A percentile compares a stretch with the other conserved stretches of the same genome.
Evolutionary conservation across 2,329 filamentous ascomycete species (phyloP).

Genomic region (Lasiodiplodia citricola): DNA sequence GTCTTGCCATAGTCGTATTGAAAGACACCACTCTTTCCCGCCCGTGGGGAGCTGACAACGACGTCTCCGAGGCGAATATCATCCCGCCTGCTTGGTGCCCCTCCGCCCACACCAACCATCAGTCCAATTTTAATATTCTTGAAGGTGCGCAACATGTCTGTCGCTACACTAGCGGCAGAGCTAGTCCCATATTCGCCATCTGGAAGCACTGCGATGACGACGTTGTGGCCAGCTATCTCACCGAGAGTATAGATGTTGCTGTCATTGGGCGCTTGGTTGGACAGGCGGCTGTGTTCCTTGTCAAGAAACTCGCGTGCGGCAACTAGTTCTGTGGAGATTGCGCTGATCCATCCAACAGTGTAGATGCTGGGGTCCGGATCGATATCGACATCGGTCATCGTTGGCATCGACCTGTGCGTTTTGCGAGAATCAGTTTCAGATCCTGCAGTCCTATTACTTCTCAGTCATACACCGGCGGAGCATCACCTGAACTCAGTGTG

Average conservation of each 20-base stretch:
- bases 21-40: slow-evolving; percentile 33
- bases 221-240: slow-evolving; percentile 39
- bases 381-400: too few relatives aligned
- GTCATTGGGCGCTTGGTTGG: slow-evolving; percentile 27
- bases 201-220: slow-evolving; percentile 39
- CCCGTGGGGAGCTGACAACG: slow-evolving; percentile 35
- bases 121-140: slow-evolving; percentile 33
- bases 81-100: slow-evolving; percentile 31
- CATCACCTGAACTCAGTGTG: too few relatives aligned
- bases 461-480: too few relatives aligned
- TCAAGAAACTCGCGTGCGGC: slow-evolving; percentile 50
- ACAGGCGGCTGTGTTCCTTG: slow-evolving; percentile 39
- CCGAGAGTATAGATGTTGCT: slow-evolving; percentile 40
- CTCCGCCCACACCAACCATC: slow-evolving; percentile 36
- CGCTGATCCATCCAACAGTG: slow-evolving; percentile 54
- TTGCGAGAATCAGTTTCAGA: too few relatives aligned
- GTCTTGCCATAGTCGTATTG: slow-evolving; percentile 42
- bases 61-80: slow-evolving; percentile 47
- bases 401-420: too few relatives aligned
- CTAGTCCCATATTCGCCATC: slow-evolving; percentile 31
- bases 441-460: too few relatives aligned
- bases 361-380: slow-evolving; percentile 32
- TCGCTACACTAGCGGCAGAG: slow-evolving; percentile 32
- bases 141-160: slow-evolving; percentile 30
- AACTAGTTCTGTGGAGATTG: slow-evolving; percentile 44